Evolutionary conservation across 2,329 filamentous ascomycete species (phyloP), one percentile per base, ranked within the genome.

Genomic region (Trichoderma guizhouense): DNA sequence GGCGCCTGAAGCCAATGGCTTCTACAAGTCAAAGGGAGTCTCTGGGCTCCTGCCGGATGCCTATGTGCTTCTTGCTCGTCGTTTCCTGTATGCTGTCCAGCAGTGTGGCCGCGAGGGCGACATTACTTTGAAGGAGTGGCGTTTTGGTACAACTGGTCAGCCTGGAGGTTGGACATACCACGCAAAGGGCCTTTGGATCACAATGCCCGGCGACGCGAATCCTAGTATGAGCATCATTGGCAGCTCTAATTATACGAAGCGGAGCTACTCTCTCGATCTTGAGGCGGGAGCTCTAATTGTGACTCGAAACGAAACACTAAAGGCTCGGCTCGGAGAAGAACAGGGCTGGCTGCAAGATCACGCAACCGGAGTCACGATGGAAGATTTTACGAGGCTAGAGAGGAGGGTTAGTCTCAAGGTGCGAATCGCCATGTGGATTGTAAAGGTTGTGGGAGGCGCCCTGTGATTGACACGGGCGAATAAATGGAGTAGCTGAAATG

Each of bases 121-220:
- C 11, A 92, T 98, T 32, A 82, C 88, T 4, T 85, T 99, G 5
- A 93, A 93, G 74, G 96, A 99, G 82, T 99, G 96, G 96, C 89
- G 91, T 7, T 87, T 87, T 60, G 96, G 96, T 9, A 93, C 90
- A 0, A 92, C 97, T 3, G 92, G 92, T 21, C 88, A 94, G 76
- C 90, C 92, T 0, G 93, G 86, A 1, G 95, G 94, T 1, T 99
- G 97, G 96, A 98, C 95, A 0, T 99, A 99, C 81, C 96, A 99
- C 78, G 96, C 96, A 62, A 99, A 99, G 82, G 96, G 96, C 0
- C 85, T 98, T 2, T 98, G 95, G 95, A 86, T 98, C 30, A 93
- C 93, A 0, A 85, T 95, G 69, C 89, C 92, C 0, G 84, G 86
- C 2, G 88, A 91, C 61, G 81, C 85, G 43, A 83, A 90, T 51